Base-by-base conservation (phyloP, 495 filamentous ascomycete species). In the Thermothielavioides terrestris region DNA sequence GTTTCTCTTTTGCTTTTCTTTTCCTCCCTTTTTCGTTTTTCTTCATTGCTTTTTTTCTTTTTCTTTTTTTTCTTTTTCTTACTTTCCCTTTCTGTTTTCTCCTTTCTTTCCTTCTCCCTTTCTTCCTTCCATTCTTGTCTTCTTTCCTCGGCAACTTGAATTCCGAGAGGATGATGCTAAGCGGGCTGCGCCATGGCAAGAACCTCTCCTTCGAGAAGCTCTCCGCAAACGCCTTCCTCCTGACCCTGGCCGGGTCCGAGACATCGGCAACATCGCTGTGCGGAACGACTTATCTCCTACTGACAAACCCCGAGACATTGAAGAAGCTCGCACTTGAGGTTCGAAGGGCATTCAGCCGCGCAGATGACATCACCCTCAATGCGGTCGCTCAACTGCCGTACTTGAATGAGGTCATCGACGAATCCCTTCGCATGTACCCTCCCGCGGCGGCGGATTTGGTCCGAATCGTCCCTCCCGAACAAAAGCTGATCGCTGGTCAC, bases 351-450 rank as follows among this genome's bases (percentile, higher is more conserved):
- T 84, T 83, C 54, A 50, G 53, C 3, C 53, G 60, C 1, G 61
- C 63, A 0, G 56, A 60, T 0, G 73, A 77, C 3, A 83, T 86
- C 46, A 76, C 58, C 4, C 51, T 76, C 1, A 21, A 59, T 7
- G 62, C 59, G 17, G 68, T 77, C 3, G 50, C 55, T 22, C 52
- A 64, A 4, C 62, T 83, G 2, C 31, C 68, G 1, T 83, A 81
- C 57, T 57, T 83, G 56, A 40, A 71, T 4, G 80, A 78, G 2
- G 71, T 70, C n/a, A 58, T 82, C 1, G 62, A 78, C 37, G 81
- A 84, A 55, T 57, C 66, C 1, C 56, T 83, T 59, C 71, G 81
- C 2, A 60, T 80, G 42, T 78, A 76, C 56, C 74, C 80, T 2
- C 76, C 81, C 0, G 63, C 73, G 3, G 55, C 73, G 0, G 61